Evolutionary conservation across 192 early-diverging fungal genomes (phyloP), one percentile per base, ranked within the genome.

Genomic region (Coemansia sp.): DNA sequence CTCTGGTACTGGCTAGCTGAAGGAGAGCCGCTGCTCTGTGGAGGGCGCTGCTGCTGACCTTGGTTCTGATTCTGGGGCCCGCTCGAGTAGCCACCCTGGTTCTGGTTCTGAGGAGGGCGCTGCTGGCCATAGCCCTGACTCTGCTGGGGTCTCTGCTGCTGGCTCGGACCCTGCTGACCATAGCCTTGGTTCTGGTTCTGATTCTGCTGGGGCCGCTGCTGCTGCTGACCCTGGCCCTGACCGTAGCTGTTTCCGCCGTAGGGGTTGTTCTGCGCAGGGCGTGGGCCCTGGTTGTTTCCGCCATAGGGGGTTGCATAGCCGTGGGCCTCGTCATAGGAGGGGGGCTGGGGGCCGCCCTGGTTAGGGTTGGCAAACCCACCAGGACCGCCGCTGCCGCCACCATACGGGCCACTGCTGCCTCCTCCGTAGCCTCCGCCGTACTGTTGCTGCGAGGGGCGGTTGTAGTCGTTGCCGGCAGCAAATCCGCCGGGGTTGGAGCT

Each of bases 191-290:
- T 32, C 35, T 44, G 58, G 18, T 29, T 59, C 33, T 58, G 39
- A 10, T 35, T 23, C 33, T 38, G 42, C 40, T 28, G 52, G 10
- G 52, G 52, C 17, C 52, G 52, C 11, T 55, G 53, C 17, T 45
- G 30, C 30, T 44, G 53, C 36, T 45, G 53, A 6, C 35, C 29
- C 20, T 43, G 53, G 6, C 30, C 30, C 30, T 32, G 30, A 32
- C 30, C 30, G 30, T 32, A 32, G 10, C 6, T 10, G 30, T 32
- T 32, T 32, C 30, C 30, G 30, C 30, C 30, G 10, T 32, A 32
- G 10, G 29, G 42, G 6, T 22, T 29, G 9, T 32, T 24, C 20
- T 55, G 39, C 3, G 8, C 11, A n/a, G 54, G 54, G 2, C 36
- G 47, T 9, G 25, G 41, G 9, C 30, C 30, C 30, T 5, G 11